Evolutionary conservation across 305 asterid genomes (phyloP), one percentile per base, ranked within the genome.

Genomic region (Fraxinus nigra): DNA sequence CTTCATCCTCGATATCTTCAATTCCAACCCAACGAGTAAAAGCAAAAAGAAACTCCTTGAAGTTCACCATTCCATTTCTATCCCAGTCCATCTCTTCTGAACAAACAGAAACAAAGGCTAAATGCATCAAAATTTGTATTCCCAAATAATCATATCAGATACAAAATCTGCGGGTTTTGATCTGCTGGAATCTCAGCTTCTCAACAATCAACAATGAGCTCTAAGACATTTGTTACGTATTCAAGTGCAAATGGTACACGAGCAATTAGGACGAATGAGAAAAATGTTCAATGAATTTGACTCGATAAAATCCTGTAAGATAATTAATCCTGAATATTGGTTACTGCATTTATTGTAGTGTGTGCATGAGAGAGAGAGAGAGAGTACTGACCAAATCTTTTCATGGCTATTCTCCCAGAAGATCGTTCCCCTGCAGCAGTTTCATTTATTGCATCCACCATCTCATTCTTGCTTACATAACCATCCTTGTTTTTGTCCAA

Each of bases 41-140:
- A 82, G 98, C 97, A 79, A 94, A 94, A 16, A 94, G 93, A 82
- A 93, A 94, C 63, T 94, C 98, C 83, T 93, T 92, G 89, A 91
- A 94, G 91, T 92, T 93, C 37, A 92, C 98, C 88, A 82, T 91
- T 80, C 98, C 98, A 70, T 93, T 94, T 85, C 86, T 92, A 85
- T 92, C 97, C 97, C 97, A 94, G 86, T 94, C 98, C 98, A 94
- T 94, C 88, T 94, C 97, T 84, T 94, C 98, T 94, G 92, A 87
- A 56, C 28, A 18, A 18, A 56, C 28, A 56, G 28, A 18, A 18
- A 3, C 9, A 7, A 56, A 18, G 67, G 11, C 26, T 54, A n/a
- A n/a, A 54, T 54, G 26, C 72, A 22, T 14, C 30, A 61, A 8
- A 22, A 22, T 9, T 61, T 20, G 72, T 24, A 61, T 9, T 61